phyloP scores from a whole-genome alignment of 805 yeast species.

The Barnettozyma botsteinii region DNA sequence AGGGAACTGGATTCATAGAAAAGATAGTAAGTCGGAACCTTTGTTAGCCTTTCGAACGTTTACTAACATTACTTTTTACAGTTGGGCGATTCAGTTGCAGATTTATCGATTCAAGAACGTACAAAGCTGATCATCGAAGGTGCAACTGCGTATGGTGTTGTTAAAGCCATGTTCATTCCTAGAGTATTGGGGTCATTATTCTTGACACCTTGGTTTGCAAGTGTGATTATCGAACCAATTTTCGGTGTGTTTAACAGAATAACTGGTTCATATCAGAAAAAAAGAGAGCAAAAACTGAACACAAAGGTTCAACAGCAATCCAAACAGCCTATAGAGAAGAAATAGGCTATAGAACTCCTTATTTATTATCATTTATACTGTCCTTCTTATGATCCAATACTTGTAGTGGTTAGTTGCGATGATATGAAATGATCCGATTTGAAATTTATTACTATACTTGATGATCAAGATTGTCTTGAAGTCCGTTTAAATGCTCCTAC shows the following conservation, averaged over 20 bases:
- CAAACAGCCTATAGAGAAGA: background rate
- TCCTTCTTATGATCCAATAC: no score
- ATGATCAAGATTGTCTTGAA: no score
- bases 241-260: slow-evolving; percentile 12
- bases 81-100: slow-evolving; percentile 23
- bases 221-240: slow-evolving; percentile 43
- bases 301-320: no score
- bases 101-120: slow-evolving; percentile 41
- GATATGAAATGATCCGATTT: background rate
- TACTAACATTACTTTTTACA: slow-evolving; percentile 20
- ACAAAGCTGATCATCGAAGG: slow-evolving; percentile 60
- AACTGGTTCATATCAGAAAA: background rate
- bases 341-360: background rate
- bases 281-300: background rate
- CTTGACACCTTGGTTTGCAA: slow-evolving; percentile 55
- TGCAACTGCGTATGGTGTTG: slow-evolving; percentile 67
- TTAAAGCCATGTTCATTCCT: slow-evolving; percentile 53
- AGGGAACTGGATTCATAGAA: slow-evolving; percentile 55
- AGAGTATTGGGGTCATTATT: slow-evolving; percentile 45
- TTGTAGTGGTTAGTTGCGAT: background rate
- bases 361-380: background rate
- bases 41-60: slow-evolving; percentile 21
- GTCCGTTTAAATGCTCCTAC: no score
- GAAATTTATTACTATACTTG: no score
- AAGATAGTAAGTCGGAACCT: slow-evolving; percentile 34